Evolutionary conservation across 2,329 filamentous ascomycete species (phyloP), one percentile per base, ranked within the genome.

Genomic region (Bipolaris victoriae): DNA sequence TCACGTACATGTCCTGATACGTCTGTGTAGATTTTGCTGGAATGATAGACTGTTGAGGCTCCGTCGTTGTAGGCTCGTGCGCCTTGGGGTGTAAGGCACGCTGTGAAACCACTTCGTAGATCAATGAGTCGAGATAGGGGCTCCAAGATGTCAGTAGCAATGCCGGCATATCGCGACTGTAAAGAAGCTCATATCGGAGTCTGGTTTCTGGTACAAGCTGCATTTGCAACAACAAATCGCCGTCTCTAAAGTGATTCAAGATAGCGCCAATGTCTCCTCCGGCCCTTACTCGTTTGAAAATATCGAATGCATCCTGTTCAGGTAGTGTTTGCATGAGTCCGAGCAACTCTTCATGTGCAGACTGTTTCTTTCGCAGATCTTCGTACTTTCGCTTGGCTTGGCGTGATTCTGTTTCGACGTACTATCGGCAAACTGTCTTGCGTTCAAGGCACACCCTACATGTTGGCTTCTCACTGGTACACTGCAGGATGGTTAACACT

Each of bases 101-200:
- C 18, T 48, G 24, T 11, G 36, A 11, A 20, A 50, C 22, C 16
- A 47, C 55, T 52, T 59, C 54, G 24, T 55, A 64, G 5, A 65
- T 37, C 9, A 40, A 26, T 4, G 61, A 64, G 13, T 33, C n/a
- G 9, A 64, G 45, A 36, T 64, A 62, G 24, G 41, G 15, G 29
- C 61, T 62, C 9, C 57, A 55, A 41, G 39, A 41, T 9, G 18
- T 41, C 18, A 36, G 24, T 7, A 62, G 48, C 24, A n/a, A 39
- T 26, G 35, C 11, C 6, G 63, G 58, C 35, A 65, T 58, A 7
- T 20, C 45, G 15, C 49, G 37, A 10, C 46, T 26, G 18, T 60
- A 64, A n/a, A 60, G 65, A 35, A 67, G 60, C 11, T 63, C 55
- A 35, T 63, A 68, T 47, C 58, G 61, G 16, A 49, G 48, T 13